A percentile compares a stretch with the other conserved stretches of the same genome.
These are phyloP conservation scores for Cercospora sp. DNA, from an alignment of 2,329 filamentous ascomycete species.

Conservation along the genomic window DNA sequence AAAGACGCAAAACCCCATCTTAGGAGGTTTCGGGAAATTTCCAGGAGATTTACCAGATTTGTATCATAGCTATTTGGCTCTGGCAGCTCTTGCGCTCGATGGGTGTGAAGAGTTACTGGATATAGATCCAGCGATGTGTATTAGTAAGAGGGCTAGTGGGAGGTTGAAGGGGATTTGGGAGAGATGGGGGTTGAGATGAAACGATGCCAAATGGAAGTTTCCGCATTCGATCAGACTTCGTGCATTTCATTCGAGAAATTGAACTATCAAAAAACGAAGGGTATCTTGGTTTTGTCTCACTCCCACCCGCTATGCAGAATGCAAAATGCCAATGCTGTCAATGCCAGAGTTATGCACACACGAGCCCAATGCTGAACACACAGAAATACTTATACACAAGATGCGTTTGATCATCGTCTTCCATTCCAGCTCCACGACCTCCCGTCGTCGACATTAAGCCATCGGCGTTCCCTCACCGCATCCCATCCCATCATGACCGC, in stretches of 20 bases:
- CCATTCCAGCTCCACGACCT: slow-evolving; percentile 41
- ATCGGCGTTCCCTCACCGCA: slow-evolving; percentile 59
- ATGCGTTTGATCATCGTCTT: slow-evolving; percentile 8
- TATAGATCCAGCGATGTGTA: slow-evolving; percentile 74
- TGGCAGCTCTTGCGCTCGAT: slow-evolving; percentile 70
- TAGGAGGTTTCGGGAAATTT: slow-evolving; percentile 50
- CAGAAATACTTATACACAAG: background rate
- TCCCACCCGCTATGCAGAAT: slow-evolving; percentile 21
- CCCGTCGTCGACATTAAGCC: slow-evolving; percentile 77
- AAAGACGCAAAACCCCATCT: slow-evolving; percentile 79
- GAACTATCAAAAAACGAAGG: slow-evolving; percentile 4
- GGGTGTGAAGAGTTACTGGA: slow-evolving; percentile 66
- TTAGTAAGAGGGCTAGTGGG: slow-evolving; percentile 59
- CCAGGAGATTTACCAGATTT: slow-evolving; percentile 60
- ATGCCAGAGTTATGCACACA: background rate
- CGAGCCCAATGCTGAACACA: background rate
- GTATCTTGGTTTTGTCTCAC: slow-evolving; percentile 21
- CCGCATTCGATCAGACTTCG: background rate
- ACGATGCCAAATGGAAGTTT: too few relatives aligned
- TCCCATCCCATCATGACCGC: slow-evolving; percentile 90
- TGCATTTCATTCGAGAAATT: background rate
- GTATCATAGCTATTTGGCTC: slow-evolving; percentile 85
- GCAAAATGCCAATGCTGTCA: background rate
- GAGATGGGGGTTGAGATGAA: slow-evolving; percentile 10
- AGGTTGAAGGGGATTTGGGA: slow-evolving; percentile 34